Base-by-base conservation (phyloP, 306 rosid species). In the Inga leiocalycina region DNA sequence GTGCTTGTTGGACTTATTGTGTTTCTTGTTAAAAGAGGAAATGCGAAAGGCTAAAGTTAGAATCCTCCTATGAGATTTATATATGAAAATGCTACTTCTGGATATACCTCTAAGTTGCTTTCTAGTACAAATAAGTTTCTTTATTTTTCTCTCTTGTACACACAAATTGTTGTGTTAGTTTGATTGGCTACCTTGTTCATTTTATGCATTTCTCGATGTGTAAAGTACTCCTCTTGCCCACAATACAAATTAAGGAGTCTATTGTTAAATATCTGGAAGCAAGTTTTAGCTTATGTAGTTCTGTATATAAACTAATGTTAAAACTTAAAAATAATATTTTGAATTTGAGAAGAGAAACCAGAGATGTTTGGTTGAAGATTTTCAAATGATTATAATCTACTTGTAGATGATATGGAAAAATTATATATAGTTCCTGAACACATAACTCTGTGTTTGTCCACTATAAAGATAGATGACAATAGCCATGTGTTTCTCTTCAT, bases 61-160 rank as follows among this genome's bases (percentile, higher is more conserved):
- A 90, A 86, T 64, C 92, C 92, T 84, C 97, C 97, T 74, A 83
- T 93, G 68, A 89, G 91, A 87, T 83, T 90, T 46, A 85, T 91
- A 81, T 77, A 91, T 6, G 98, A 92, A 78, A 92, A 89, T 83
- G 93, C 91, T 30, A 89, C 98, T 24, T 79, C 90, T 74, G 93
- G 90, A 71, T 96, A 93, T 88, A 87, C 94, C 83, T 96, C 98
- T 76, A 92, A 91, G 92, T 87, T 94, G 81, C 83, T 92, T 73
- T 92, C 91, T 74, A 94, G 92, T 83, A 92, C 97, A 86, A 92
- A 98, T 96, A 86, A 90, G 79, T 27, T 81, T 81, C 77, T 83
- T 27, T 85, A 68, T 80, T 74, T 83, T 22, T 84, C 72, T 39
- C 27, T 24, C 27, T 24, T 24, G 27, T 24, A 24, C 27, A 24